Percentiles rank a stretch among this genome's conserved stretches.
phyloP scores from a whole-genome alignment of 2,329 filamentous ascomycete genomes.

The Mycocentrospora acerina region DNA sequence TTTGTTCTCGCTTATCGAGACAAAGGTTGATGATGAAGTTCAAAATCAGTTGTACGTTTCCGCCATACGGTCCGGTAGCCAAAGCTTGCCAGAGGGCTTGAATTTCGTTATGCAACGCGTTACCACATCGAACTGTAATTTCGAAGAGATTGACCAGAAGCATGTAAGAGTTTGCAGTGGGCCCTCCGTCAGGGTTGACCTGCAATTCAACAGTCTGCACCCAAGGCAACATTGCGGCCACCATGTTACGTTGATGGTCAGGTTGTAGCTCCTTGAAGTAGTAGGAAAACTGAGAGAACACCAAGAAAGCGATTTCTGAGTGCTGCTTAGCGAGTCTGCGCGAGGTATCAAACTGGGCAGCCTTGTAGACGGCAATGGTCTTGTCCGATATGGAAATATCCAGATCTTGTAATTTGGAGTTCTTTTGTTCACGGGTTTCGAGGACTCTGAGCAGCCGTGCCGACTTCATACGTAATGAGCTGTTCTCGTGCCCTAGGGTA shows the following conservation, averaged over 20 bases:
- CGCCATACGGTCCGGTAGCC: constrained; percentile 86
- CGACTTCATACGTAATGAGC: constrained; percentile 85
- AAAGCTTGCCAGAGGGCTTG: constrained; percentile 97
- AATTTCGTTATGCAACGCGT: constrained; percentile 89
- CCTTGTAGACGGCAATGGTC: constrained; percentile 95
- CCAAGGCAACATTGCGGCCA: constrained; percentile 94
- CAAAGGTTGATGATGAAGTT: constrained; percentile 97
- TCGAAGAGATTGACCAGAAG: constrained; percentile 92
- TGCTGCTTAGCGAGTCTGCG: constrained; percentile 86
- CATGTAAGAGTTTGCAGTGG: constrained; percentile 90
- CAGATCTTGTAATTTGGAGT: constrained; percentile 91
- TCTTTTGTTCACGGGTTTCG: constrained; percentile 80
- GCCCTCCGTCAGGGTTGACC: constrained; percentile 86
- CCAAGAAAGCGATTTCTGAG: constrained; percentile 82
- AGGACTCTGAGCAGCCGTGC: constrained; percentile 76
- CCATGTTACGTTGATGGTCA: constrained; percentile 85
- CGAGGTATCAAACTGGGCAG: constrained; percentile 95
- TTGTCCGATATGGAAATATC: constrained; percentile 99
- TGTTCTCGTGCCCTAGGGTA: constrained; percentile 88
- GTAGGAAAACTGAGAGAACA: constrained; percentile 92
- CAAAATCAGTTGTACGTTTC: constrained; percentile 90
- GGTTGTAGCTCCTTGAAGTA: constrained; percentile 88
- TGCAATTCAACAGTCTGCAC: constrained; percentile 92
- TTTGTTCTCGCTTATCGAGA: constrained; percentile 90
- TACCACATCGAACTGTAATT: constrained; percentile 90